Evolutionary conservation across 768 basidiomycete species (phyloP).

Genomic region (Leccinellum albellum): DNA sequence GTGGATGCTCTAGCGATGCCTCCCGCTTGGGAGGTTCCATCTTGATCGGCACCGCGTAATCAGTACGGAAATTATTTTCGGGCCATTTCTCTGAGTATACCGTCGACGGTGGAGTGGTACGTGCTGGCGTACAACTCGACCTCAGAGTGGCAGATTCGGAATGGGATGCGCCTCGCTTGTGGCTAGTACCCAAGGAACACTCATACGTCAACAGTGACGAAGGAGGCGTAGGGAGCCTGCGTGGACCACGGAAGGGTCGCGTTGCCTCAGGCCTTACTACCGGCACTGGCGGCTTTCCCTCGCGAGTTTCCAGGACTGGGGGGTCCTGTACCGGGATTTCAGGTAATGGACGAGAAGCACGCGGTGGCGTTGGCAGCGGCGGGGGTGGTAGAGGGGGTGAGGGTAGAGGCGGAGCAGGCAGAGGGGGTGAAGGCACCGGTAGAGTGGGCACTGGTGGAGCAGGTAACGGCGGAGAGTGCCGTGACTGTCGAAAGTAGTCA

Average conservation of each 20-base stretch:
- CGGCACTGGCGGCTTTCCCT: slow-evolving; percentile 10
- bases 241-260: slow-evolving; percentile 20
- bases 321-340: slow-evolving; percentile 27
- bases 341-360: slow-evolving; percentile 26
- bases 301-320: slow-evolving; percentile 12
- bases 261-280: slow-evolving; percentile 18
- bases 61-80: slow-evolving; percentile 23
- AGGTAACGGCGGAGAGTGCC: slow-evolving; percentile 23
- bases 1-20: slow-evolving; percentile 21
- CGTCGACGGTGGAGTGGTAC: slow-evolving; percentile 27
- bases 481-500: slow-evolving; percentile 18
- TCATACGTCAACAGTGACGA: slow-evolving; percentile 26
- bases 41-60: slow-evolving; percentile 21
- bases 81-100: slow-evolving; percentile 31
- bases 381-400: slow-evolving; percentile 26
- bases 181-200: slow-evolving; percentile 8
- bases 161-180: slow-evolving; percentile 17
- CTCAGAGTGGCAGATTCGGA: slow-evolving; percentile 23
- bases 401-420: slow-evolving; percentile 16
- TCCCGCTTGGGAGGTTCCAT: slow-evolving; percentile 21
- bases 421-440: slow-evolving; percentile 13
- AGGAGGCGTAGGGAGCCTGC: slow-evolving; percentile 33
- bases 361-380: slow-evolving; percentile 27
- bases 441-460: slow-evolving; percentile 10
- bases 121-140: slow-evolving; percentile 29